Conservation (phyloP, 257 asterid species). For the Plantago elongata region DNA sequence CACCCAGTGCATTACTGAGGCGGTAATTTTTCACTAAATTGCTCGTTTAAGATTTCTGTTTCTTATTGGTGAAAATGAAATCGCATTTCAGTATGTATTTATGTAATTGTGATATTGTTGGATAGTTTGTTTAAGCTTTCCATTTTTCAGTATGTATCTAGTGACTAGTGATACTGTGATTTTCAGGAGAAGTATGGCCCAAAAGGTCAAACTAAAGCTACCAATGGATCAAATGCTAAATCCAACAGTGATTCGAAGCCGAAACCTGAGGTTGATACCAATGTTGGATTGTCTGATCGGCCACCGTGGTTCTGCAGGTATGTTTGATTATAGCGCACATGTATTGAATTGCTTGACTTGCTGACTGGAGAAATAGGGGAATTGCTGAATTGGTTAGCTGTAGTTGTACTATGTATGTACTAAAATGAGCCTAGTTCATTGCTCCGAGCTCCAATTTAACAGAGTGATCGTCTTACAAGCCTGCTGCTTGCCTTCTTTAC, state of each 20-base stretch:
- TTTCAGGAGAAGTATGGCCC: slow-evolving; percentile 95
- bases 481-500: too few relatives aligned
- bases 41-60: background rate
- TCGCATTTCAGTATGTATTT: too few relatives aligned
- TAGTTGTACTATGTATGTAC: too few relatives aligned
- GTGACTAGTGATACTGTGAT: background rate
- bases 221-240: slow-evolving; percentile 47
- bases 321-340: background rate
- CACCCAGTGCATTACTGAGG: slow-evolving; percentile 89
- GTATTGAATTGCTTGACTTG: background rate
- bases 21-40: slow-evolving; percentile 40
- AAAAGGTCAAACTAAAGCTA: slow-evolving; percentile 64
- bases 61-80: too few relatives aligned
- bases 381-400: background rate
- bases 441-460: too few relatives aligned
- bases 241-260: slow-evolving; percentile 47
- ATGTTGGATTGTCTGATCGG: slow-evolving; percentile 76
- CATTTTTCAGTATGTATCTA: background rate
- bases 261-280: slow-evolving; percentile 72
- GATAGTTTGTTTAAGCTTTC: background rate
- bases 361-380: background rate
- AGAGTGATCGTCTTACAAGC: too few relatives aligned
- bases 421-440: too few relatives aligned
- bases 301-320: slow-evolving; percentile 98
- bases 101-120: background rate